Base-by-base conservation (phyloP, 768 basidiomycete species). In the Rhodotorula sphaerocarpa region DNA sequence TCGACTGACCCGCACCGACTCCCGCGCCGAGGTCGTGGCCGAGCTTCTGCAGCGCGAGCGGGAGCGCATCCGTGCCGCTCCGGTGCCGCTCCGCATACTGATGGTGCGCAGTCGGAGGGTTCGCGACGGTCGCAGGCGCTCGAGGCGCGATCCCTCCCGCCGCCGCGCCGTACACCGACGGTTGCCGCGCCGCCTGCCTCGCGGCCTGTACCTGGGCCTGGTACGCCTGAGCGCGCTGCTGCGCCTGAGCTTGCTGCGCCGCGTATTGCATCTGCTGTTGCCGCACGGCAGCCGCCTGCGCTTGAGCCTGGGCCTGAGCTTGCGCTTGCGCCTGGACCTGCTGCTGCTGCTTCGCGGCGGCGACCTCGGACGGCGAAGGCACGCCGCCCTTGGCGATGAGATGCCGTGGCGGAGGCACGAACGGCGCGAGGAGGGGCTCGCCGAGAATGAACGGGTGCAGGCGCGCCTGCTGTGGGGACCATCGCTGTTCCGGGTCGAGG, bases 391-490 rank as follows among this genome's bases (percentile, higher is more conserved):
- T 55, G 12, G 56, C n/a, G 43, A 34, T 47, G 55, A 42, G 27
- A 51, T 59, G 54, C 0, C 66, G 55, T 1, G 62, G 63, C 15
- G 66, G 67, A 15, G 70, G 72, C 9, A 69, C 73, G 63, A 70
- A 71, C 3, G 71, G 71, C 3, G 60, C 50, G 20, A 83, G 85
- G 73, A 86, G 95, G 74, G 91, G 92, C 76, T 97, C 95, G 55
- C 93, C 93, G 9, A 91, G 95, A 70, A 99, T 95, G 77, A 97
- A 99, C 3, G 95, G 95, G 75, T 99, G 95, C 72, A 87, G 78
- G 53, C 86, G 81, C 43, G 95, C 95, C 76, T 99, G 92, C 73
- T 95, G 90, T 30, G 95, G 93, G 16, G 92, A 86, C 95, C 95
- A 99, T 58, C 95, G 82, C 61, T 89, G 87, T 58, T 93, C 84